Evolutionary conservation across 257 asterid species (phyloP).

Genomic region (Solanum microdontum): DNA sequence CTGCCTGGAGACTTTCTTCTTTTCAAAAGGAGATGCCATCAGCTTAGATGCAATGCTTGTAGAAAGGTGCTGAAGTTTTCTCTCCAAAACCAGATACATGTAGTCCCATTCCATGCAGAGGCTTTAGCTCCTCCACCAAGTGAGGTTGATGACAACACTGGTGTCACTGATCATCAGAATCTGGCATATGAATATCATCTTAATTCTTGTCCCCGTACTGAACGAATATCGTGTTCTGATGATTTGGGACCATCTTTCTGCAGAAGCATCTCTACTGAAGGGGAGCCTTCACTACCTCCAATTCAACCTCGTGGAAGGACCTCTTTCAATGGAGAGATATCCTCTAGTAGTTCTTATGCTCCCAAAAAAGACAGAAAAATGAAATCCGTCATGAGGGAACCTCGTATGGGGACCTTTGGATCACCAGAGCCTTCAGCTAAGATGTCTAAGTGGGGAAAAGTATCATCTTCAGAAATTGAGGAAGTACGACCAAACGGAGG

Average conservation of each 20-base stretch:
- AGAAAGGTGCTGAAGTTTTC: constrained; percentile 46
- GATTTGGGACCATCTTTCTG: constrained; percentile 42
- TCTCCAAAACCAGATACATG: constrained; percentile 25
- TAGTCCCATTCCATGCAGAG: constrained; percentile 41
- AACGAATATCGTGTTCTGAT: constrained; percentile 34
- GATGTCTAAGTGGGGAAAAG: constrained; percentile 16
- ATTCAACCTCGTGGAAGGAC: constrained; percentile 9
- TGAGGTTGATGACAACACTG: constrained; percentile 26
- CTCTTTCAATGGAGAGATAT: constrained; percentile 16
- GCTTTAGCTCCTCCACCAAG: constrained; percentile 54
- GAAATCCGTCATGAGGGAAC: constrained; percentile 29
- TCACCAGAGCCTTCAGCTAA: constrained; percentile 30
- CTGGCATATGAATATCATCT: constrained; percentile 13
- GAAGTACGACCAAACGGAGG: constrained; percentile 26
- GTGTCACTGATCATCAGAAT: constrained; percentile 9
- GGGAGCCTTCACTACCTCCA: constrained; percentile 27
- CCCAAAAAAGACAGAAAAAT: constrained; percentile 36
- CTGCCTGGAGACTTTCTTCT: constrained; percentile 75
- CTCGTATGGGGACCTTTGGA: constrained; percentile 4
- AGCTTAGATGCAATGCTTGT: constrained; percentile 63
- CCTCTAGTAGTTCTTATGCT: constrained; percentile 16
- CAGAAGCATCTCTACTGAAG: constrained; percentile 44
- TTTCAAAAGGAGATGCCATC: constrained; percentile 45
- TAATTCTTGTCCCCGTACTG: constrained; percentile 17
- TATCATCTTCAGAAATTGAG: constrained; percentile 37